A percentile compares a stretch with the other conserved stretches of the same genome.
These are phyloP conservation scores for Colletotrichum horii DNA, from an alignment of 2,329 filamentous ascomycete species.

Conservation along the genomic window DNA sequence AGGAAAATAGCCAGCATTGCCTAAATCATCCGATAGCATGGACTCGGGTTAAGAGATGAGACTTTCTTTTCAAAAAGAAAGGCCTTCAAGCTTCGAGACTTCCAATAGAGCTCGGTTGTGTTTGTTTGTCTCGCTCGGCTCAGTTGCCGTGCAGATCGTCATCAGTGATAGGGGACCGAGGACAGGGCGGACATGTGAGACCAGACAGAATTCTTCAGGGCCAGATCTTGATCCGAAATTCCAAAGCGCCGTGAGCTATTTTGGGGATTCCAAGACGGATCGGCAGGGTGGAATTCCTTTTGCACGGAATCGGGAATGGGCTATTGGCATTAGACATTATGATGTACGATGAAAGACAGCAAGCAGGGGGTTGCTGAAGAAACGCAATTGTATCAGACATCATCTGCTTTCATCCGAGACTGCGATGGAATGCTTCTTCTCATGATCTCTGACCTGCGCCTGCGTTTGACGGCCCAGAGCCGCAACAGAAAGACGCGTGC, in stretches of 20 bases:
- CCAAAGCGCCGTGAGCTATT: background rate
- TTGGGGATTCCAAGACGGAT: background rate
- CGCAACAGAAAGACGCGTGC: background rate
- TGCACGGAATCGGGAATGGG: background rate
- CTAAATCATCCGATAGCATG: background rate
- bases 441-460: background rate
- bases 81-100: background rate
- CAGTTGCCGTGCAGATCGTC: background rate
- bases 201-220: constrained; percentile 1
- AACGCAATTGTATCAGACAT: background rate
- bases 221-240: background rate
- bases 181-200: background rate
- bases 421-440: background rate
- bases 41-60: background rate
- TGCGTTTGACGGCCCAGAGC: background rate
- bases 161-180: background rate
- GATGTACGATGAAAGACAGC: background rate
- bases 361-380: background rate
- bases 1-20: background rate
- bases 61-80: background rate
- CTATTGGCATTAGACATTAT: background rate
- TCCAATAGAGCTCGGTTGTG: background rate
- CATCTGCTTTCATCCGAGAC: background rate
- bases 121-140: background rate
- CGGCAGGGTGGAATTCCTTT: background rate